Evolutionary conservation across 352 stramenopile genomes (phyloP).

Genomic region (Phytopythium mirpurense): DNA sequence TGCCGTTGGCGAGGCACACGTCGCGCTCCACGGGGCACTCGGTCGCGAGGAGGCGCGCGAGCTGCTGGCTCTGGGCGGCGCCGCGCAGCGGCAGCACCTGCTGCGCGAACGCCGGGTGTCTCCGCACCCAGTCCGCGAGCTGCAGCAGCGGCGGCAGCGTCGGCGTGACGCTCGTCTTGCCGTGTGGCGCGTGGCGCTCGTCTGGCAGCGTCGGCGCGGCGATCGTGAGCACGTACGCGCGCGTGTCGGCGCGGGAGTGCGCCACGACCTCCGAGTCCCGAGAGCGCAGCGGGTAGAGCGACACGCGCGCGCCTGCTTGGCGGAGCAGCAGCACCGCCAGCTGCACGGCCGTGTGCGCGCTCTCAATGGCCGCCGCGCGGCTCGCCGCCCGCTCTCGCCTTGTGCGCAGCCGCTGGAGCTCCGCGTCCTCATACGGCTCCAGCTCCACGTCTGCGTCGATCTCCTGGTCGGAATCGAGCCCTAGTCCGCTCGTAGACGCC

Average conservation of each 20-base stretch:
- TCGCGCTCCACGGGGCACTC: constrained; percentile 36
- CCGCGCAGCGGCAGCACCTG: constrained; percentile 43
- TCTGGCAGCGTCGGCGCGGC: constrained; percentile 21
- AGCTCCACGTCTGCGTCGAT: neutral
- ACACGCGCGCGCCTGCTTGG: constrained; percentile 32
- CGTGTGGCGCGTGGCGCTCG: constrained; percentile 7
- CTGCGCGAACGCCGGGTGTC: constrained; percentile 33
- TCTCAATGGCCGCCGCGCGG: constrained; percentile 9
- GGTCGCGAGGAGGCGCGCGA: constrained; percentile 44
- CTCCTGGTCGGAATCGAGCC: neutral
- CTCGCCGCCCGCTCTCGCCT: neutral
- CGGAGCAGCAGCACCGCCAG: constrained; percentile 28
- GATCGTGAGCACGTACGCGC: constrained; percentile 41
- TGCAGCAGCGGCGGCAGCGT: constrained; percentile 7
- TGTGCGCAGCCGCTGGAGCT: constrained; percentile 6
- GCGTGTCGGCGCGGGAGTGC: constrained; percentile 19
- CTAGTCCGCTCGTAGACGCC: neutral
- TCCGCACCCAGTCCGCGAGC: constrained; percentile 38
- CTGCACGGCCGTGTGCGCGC: constrained; percentile 33
- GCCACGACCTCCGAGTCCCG: constrained; percentile 22
- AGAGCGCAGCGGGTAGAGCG: constrained; percentile 32
- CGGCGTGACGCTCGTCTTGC: constrained; percentile 9
- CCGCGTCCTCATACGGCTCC: constrained; percentile 7
- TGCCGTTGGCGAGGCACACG: constrained; percentile 21
- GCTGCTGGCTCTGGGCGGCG: constrained; percentile 45